Conservation (phyloP, 306 rosid species). For the Cicer cuneatum region DNA sequence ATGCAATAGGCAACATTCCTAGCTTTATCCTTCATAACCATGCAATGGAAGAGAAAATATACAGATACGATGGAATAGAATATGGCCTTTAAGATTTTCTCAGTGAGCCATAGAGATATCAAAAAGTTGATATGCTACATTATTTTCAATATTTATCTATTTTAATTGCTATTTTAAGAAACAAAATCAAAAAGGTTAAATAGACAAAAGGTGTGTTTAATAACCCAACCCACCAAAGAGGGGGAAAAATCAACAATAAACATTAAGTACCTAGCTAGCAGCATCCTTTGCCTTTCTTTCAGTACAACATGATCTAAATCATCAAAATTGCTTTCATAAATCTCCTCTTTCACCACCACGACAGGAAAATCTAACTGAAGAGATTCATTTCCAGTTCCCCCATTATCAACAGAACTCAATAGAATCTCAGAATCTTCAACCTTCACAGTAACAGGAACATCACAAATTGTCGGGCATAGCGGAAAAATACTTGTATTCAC, state of each 20-base stretch:
- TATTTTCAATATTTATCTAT: conserved; percentile 1
- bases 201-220: conserved; percentile 6
- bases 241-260: conserved; percentile 28
- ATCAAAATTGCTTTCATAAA: conserved; percentile 50
- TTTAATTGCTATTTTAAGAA: not conserved
- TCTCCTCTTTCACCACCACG: conserved; percentile 53
- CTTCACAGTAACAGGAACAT: conserved; percentile 49
- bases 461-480: conserved; percentile 32
- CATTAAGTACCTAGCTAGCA: conserved; percentile 63
- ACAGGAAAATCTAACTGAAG: conserved; percentile 47
- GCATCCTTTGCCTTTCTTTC: conserved; percentile 73
- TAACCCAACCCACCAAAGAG: conserved; percentile 32
- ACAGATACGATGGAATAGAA: not conserved
- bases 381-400: conserved; percentile 35
- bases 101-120: conserved; percentile 5
- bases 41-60: conserved; percentile 7
- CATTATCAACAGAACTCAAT: conserved; percentile 47
- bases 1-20: conserved; percentile 4
- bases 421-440: conserved; percentile 50
- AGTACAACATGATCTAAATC: conserved; percentile 66
- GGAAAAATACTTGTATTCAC: conserved; percentile 37
- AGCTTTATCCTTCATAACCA: not conserved
- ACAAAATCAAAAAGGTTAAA: conserved; percentile 2
- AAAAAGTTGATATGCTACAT: not conserved
- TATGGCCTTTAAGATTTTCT: not conserved